Percentiles rank a stretch among this genome's conserved stretches.
Conservation (phyloP, 2,329 filamentous ascomycete species). For the Pezizomycotina sp. region DNA sequence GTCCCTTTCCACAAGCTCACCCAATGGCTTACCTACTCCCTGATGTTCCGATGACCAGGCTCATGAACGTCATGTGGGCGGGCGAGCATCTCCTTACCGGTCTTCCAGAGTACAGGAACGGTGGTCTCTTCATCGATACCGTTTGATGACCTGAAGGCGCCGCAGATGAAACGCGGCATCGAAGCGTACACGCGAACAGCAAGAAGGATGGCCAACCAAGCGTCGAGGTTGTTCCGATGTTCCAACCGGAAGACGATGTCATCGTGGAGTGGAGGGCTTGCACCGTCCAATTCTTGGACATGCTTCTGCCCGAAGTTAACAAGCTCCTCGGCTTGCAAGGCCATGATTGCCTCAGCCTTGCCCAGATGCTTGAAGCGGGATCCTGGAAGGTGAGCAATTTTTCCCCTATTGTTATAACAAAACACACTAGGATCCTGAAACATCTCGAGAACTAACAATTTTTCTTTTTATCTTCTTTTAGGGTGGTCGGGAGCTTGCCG, state of each 20-base stretch:
- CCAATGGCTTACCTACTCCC: slow-evolving; percentile 84
- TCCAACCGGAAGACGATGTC: slow-evolving; percentile 56
- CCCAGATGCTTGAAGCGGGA: slow-evolving; percentile 86
- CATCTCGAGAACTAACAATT: slow-evolving; percentile 2
- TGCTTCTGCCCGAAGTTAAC: slow-evolving; percentile 54
- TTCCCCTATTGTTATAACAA: slow-evolving; percentile 5
- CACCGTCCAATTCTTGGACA: slow-evolving; percentile 58
- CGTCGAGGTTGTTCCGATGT: slow-evolving; percentile 57
- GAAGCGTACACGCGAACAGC: slow-evolving; percentile 54
- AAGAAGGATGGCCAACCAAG: slow-evolving; percentile 54
- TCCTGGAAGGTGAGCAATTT: slow-evolving; percentile 72
- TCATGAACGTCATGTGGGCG: slow-evolving; percentile 65
- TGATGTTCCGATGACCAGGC: slow-evolving; percentile 77
- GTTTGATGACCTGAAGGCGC: slow-evolving; percentile 56
- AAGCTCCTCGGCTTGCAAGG: slow-evolving; percentile 50
- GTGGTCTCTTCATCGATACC: slow-evolving; percentile 70
- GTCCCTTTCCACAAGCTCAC: slow-evolving; percentile 88
- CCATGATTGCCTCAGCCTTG: slow-evolving; percentile 53
- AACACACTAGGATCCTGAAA: slow-evolving; percentile 13
- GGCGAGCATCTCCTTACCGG: slow-evolving; percentile 71
- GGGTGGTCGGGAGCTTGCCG: slow-evolving; percentile 90
- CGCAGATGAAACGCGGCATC: slow-evolving; percentile 54
- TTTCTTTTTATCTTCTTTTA: slow-evolving; percentile 27
- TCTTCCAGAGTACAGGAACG: slow-evolving; percentile 82
- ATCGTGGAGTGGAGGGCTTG: slow-evolving; percentile 65